Conservation (phyloP, 164 flowering plant species). For the Vitis amurensis region DNA sequence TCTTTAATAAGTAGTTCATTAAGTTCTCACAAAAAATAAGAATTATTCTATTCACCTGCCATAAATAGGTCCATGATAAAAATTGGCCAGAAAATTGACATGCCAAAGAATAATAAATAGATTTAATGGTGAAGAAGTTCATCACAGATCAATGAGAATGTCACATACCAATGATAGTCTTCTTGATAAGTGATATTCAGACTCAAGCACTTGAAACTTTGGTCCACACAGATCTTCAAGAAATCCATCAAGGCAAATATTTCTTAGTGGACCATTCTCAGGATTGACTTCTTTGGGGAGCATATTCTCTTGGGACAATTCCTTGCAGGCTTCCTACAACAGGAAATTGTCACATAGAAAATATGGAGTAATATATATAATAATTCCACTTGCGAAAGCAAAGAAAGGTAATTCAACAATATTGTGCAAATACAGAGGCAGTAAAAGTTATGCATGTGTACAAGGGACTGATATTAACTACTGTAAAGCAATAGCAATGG, state of each 20-base stretch:
- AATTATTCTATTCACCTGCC: background rate
- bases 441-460: no score
- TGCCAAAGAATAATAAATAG: background rate
- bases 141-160: background rate
- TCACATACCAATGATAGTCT: conserved; percentile 49
- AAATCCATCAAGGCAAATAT: conserved; percentile 26
- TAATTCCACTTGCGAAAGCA: no score
- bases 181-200: conserved; percentile 56
- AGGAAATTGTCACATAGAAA: conserved; percentile 5
- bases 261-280: conserved; percentile 27
- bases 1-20: background rate
- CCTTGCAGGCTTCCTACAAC: conserved; percentile 45
- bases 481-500: no score
- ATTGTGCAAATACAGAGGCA: no score
- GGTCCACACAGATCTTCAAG: conserved; percentile 46
- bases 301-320: conserved; percentile 26
- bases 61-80: background rate
- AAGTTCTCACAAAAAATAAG: background rate
- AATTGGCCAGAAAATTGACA: background rate
- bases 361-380: background rate
- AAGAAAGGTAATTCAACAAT: no score
- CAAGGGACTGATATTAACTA: no score
- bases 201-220: conserved; percentile 50
- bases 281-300: conserved; percentile 19
- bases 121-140: background rate